Conservation (phyloP, 768 basidiomycete species). For the Neoboletus magnificus region DNA sequence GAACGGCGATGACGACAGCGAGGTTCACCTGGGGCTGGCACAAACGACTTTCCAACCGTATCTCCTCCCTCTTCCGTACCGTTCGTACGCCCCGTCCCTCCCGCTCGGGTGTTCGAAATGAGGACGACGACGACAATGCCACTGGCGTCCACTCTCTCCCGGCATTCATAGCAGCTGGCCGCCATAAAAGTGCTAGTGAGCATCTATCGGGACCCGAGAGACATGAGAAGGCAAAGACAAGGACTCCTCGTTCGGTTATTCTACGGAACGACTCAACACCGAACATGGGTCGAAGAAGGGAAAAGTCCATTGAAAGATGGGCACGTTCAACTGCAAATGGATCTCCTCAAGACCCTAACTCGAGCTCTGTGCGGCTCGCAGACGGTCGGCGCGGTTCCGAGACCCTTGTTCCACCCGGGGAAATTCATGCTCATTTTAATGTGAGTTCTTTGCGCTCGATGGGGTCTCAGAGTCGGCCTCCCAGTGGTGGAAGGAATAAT, state of each 20-base stretch:
- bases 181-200: constrained; percentile 25
- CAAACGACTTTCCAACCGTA: constrained; percentile 39
- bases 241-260: constrained; percentile 15
- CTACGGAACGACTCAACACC: constrained; percentile 22
- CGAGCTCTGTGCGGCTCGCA: constrained; percentile 9
- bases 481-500: constrained; percentile 23
- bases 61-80: constrained; percentile 50
- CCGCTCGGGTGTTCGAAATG: constrained; percentile 8
- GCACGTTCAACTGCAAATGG: constrained; percentile 25
- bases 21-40: constrained; percentile 61
- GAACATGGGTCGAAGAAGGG: constrained; percentile 23
- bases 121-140: constrained; percentile 19
- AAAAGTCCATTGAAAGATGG: constrained; percentile 35
- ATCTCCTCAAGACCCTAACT: constrained; percentile 17
- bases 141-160: constrained; percentile 35
- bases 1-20: constrained; percentile 65
- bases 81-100: constrained; percentile 31
- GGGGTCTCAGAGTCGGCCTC: constrained; percentile 26
- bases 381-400: constrained; percentile 30
- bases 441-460: constrained; percentile 17
- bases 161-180: constrained; percentile 13
- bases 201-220: constrained; percentile 13
- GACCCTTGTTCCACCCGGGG: constrained; percentile 24
- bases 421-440: constrained; percentile 7
- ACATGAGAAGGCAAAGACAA: constrained; percentile 30